A percentile compares a stretch with the other conserved stretches of the same genome.
Evolutionary conservation across 108 stramenopile genomes (phyloP).

Genomic region (Discostella pseudostelligera): DNA sequence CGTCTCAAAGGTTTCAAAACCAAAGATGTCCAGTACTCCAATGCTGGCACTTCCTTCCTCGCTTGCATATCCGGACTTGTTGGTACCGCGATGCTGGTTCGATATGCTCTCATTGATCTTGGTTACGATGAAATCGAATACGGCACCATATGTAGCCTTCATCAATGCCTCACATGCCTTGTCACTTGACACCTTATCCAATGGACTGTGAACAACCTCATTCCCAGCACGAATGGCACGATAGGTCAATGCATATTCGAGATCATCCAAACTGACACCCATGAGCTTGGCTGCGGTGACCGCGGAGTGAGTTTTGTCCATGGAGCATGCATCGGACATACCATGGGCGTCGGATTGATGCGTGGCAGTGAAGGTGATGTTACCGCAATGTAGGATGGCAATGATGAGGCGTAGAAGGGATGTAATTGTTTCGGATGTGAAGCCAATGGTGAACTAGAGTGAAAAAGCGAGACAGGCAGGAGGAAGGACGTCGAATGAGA

Average conservation of each 20-base stretch:
- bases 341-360: slow-evolving; percentile 40
- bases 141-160: slow-evolving; percentile 91
- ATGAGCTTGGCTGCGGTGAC: slow-evolving; percentile 69
- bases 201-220: slow-evolving; percentile 68
- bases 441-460: slow-evolving; percentile 73
- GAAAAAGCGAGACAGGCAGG: background rate
- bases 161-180: slow-evolving; percentile 92
- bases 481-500: background rate
- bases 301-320: slow-evolving; percentile 67
- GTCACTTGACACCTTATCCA: slow-evolving; percentile 73
- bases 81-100: slow-evolving; percentile 11
- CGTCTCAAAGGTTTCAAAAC: slow-evolving; percentile 91
- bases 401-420: slow-evolving; percentile 71
- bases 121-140: slow-evolving; percentile 90
- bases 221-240: slow-evolving; percentile 77
- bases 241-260: slow-evolving; percentile 78
- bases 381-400: slow-evolving; percentile 80
- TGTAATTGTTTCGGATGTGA: slow-evolving; percentile 57
- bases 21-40: slow-evolving; percentile 94
- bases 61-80: background rate
- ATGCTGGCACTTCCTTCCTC: background rate
- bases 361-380: slow-evolving; percentile 75
- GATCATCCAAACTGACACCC: slow-evolving; percentile 69
- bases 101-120: slow-evolving; percentile 80
- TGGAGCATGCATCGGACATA: slow-evolving; percentile 59